Percentiles rank a stretch among this genome's conserved stretches.
Evolutionary conservation across 176 grass and related monocot species (phyloP).

Genomic region (Zizania latifolia): DNA sequence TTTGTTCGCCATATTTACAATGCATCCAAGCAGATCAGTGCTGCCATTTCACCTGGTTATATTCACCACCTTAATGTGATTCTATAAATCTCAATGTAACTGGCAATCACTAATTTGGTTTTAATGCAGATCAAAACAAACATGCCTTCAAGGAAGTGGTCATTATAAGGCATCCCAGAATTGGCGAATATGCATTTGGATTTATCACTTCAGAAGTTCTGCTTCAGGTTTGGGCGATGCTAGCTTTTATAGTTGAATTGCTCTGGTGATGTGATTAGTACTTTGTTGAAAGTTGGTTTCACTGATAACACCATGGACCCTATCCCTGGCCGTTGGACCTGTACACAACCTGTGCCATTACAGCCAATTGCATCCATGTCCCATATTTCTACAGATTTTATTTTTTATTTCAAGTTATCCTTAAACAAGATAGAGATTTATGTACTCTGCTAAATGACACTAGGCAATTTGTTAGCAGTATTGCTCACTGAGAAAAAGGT

Average conservation of each 20-base stretch:
- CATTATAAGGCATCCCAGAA: conserved; percentile 74
- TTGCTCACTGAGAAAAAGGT: too few relatives aligned
- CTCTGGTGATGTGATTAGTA: not conserved
- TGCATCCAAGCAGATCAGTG: conserved; percentile 84
- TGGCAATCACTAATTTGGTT: conserved; percentile 3
- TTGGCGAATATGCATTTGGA: conserved; percentile 91
- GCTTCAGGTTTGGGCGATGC: conserved; percentile 55
- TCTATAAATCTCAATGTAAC: conserved; percentile 16
- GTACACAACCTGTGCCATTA: too few relatives aligned
- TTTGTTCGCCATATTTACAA: conserved; percentile 82
- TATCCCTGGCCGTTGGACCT: too few relatives aligned
- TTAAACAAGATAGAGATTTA: conserved; percentile 11
- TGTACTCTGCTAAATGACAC: not conserved
- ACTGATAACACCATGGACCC: not conserved
- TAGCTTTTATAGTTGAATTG: not conserved
- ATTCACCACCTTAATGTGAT: conserved; percentile 11
- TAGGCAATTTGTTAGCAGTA: not conserved
- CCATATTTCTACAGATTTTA: not conserved
- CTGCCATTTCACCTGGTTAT: conserved; percentile 89
- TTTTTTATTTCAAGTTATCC: not conserved
- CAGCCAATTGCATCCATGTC: not conserved
- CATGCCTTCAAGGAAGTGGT: conserved; percentile 89
- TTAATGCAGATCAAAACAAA: conserved; percentile 69
- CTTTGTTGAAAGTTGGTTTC: not conserved
- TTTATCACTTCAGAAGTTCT: conserved; percentile 85